Conservation (phyloP, 2,329 filamentous ascomycete species). For the Cladosporium sphaerospermum region DNA sequence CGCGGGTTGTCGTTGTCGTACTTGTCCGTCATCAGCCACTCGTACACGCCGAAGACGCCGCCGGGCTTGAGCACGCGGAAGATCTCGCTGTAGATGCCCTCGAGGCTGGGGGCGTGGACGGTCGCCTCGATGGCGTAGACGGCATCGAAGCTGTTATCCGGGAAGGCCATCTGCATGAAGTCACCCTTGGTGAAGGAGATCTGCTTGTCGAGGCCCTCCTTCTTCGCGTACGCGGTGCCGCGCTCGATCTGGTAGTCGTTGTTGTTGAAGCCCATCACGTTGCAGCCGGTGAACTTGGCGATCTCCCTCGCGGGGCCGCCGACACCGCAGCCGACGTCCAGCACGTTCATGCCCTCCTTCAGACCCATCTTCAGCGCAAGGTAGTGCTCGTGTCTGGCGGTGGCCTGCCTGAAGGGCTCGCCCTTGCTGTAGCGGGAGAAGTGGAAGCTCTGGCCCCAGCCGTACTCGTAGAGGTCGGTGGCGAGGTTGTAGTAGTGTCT, state of each 20-base stretch:
- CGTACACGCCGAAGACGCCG: slow-evolving; percentile 92
- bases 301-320: slow-evolving; percentile 94
- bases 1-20: slow-evolving; percentile 84
- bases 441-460: slow-evolving; percentile 94
- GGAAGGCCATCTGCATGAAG: slow-evolving; percentile 99
- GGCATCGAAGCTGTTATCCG: slow-evolving; percentile 84
- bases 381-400: slow-evolving; percentile 96
- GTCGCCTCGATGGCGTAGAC: slow-evolving; percentile 98
- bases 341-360: slow-evolving; percentile 76
- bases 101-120: slow-evolving; percentile 83
- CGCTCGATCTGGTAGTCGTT: slow-evolving; percentile 98
- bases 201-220: slow-evolving; percentile 74
- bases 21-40: slow-evolving; percentile 96
- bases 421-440: slow-evolving; percentile 88
- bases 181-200: slow-evolving; percentile 88
- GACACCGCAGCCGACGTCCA: slow-evolving; percentile 96
- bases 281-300: slow-evolving; percentile 85
- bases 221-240: slow-evolving; percentile 75
- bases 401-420: slow-evolving; percentile 84
- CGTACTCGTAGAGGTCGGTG: slow-evolving; percentile 59
- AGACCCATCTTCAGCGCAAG: slow-evolving; percentile 85
- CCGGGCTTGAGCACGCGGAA: slow-evolving; percentile 93
- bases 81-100: slow-evolving; percentile 91
- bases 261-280: slow-evolving; percentile 93
- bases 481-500: slow-evolving; percentile 60